Conservation (phyloP, 2,329 filamentous ascomycete genomes). For the Pezicula radicicola region DNA sequence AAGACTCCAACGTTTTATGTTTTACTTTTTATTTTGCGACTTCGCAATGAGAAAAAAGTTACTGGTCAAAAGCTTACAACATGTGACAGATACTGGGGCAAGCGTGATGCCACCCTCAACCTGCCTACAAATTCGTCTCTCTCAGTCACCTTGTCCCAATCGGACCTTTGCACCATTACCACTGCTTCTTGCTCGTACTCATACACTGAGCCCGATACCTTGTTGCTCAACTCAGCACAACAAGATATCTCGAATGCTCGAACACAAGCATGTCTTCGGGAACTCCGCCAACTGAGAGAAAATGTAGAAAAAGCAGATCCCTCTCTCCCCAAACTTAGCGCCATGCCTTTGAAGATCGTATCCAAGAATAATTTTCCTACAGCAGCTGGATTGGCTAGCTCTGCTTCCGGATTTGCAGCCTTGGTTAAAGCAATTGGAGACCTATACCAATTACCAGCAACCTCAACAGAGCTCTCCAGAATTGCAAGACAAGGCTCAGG, state of each 20-base stretch:
- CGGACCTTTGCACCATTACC: constrained; percentile 90
- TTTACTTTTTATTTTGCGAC: constrained; percentile 6
- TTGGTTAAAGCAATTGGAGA: constrained; percentile 84
- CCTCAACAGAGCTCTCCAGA: constrained; percentile 77
- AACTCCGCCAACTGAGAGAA: constrained; percentile 74
- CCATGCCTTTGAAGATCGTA: constrained; percentile 77
- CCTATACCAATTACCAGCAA: constrained; percentile 81
- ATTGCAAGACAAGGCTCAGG: constrained; percentile 94
- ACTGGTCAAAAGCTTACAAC: background rate
- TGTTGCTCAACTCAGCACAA: constrained; percentile 78
- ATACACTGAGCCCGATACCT: constrained; percentile 65
- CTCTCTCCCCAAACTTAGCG: constrained; percentile 77
- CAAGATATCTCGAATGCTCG: constrained; percentile 86
- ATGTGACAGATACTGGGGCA: constrained; percentile 78
- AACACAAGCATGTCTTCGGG: constrained; percentile 91
- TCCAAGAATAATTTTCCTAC: constrained; percentile 99
- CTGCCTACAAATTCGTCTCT: constrained; percentile 97
- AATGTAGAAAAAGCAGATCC: constrained; percentile 70
- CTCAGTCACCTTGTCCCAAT: constrained; percentile 92
- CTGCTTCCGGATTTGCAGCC: constrained; percentile 67
- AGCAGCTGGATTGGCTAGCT: constrained; percentile 80
- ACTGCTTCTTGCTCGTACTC: constrained; percentile 83
- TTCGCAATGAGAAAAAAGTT: too few relatives aligned
- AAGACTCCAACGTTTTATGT: constrained; percentile 10
- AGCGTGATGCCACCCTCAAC: constrained; percentile 90